Conservation (phyloP, 192 early-diverging fungal genomes). For the Backusella tuberculispora region DNA sequence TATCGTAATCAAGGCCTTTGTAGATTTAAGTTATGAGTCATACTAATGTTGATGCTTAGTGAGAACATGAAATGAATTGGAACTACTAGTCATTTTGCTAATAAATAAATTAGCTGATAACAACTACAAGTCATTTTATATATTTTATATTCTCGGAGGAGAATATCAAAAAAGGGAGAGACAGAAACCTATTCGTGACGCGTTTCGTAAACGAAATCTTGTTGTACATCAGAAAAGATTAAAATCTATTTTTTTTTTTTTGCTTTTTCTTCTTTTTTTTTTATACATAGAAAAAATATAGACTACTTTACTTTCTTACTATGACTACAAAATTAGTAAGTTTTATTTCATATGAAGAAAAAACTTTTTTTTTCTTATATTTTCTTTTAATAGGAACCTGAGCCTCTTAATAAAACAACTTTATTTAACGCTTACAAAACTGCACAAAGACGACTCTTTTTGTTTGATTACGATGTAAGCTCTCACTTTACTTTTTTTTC, state of each 20-base stretch:
- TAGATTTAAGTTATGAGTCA: too few species aligned
- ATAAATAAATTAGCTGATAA: too few species aligned
- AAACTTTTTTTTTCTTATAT: neutral
- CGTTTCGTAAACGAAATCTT: constrained; percentile 4
- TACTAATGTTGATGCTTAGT: too few species aligned
- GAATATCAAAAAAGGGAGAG: neutral
- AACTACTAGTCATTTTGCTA: too few species aligned
- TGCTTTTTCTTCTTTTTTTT: neutral
- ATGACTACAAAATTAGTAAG: constrained; percentile 8
- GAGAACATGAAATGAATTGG: too few species aligned
- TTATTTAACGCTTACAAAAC: constrained; percentile 53
- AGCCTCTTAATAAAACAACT: constrained; percentile 38
- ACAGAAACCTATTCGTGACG: neutral
- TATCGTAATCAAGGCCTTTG: too few species aligned
- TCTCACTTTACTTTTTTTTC: neutral
- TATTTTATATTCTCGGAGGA: too few species aligned
- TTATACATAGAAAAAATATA: neutral
- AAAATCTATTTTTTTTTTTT: constrained; percentile 1
- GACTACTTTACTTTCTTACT: neutral
- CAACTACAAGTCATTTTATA: too few species aligned
- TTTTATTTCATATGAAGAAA: neutral
- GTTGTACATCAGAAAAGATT: neutral
- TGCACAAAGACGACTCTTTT: constrained; percentile 76
- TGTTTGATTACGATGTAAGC: constrained; percentile 94
- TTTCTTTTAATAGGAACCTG: constrained; percentile 23